phyloP scores from a whole-genome alignment of 2,329 filamentous ascomycete species.

The Alternaria arborescens region DNA sequence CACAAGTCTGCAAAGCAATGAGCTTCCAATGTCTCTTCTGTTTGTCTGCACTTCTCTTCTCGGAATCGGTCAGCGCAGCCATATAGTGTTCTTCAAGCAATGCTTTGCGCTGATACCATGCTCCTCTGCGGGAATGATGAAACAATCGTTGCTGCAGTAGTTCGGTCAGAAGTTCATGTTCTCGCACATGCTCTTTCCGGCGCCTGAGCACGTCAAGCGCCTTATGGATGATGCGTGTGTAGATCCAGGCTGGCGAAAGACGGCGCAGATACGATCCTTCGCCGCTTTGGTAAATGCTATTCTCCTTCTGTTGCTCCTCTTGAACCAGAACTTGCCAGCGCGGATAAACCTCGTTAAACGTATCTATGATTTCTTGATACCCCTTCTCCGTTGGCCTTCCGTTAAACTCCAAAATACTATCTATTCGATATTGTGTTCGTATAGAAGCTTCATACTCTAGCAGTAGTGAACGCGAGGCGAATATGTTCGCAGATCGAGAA shows the following conservation, averaged over 20 bases:
- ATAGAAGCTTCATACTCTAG: slow-evolving; percentile 91
- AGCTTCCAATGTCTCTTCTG: slow-evolving; percentile 86
- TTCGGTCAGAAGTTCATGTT: slow-evolving; percentile 77
- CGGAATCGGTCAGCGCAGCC: slow-evolving; percentile 56
- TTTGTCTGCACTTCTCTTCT: slow-evolving; percentile 57
- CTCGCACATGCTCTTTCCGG: slow-evolving; percentile 79
- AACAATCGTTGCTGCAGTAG: slow-evolving; percentile 84
- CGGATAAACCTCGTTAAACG: slow-evolving; percentile 78
- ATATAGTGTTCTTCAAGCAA: slow-evolving; percentile 96
- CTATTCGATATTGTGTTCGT: slow-evolving; percentile 80
- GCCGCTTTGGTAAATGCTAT: slow-evolving; percentile 77
- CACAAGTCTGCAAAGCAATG: slow-evolving; percentile 80
- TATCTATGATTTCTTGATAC: slow-evolving; percentile 72
- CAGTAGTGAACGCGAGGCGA: slow-evolving; percentile 75
- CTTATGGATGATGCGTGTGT: slow-evolving; percentile 92
- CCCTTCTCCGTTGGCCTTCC: slow-evolving; percentile 72
- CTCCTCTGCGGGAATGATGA: slow-evolving; percentile 81
- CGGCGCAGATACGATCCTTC: slow-evolving; percentile 89
- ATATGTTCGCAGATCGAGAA: slow-evolving; percentile 88
- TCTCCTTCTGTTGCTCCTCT: slow-evolving; percentile 81
- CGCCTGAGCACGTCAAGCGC: slow-evolving; percentile 79
- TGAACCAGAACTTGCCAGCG: slow-evolving; percentile 79
- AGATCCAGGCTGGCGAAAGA: slow-evolving; percentile 91
- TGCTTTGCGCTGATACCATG: slow-evolving; percentile 96
- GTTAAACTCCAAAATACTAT: slow-evolving; percentile 81